Evolutionary conservation across 306 rosid species (phyloP).

Genomic region (Amphicarpaea edgeworthii): DNA sequence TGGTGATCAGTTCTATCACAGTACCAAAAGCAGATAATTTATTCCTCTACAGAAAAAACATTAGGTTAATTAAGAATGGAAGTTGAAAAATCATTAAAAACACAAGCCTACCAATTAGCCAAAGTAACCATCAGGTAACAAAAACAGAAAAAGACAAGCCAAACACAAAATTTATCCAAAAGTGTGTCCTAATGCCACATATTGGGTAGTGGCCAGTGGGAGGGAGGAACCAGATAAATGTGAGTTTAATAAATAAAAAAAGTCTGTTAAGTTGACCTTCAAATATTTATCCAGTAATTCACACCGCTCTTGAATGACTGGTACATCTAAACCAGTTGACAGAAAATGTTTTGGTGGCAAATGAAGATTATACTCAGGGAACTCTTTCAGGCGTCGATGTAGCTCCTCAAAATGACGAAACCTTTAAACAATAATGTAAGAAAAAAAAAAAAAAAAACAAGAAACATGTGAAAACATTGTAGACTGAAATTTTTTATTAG

Average conservation of each 20-base stretch:
- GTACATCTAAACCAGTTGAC: constrained; percentile 89
- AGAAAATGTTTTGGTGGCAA: constrained; percentile 98
- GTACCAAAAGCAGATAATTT: constrained; percentile 32
- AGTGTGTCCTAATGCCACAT: constrained; percentile 12
- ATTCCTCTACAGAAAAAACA: constrained; percentile 11
- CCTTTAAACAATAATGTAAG: constrained; percentile 52
- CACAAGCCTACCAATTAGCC: constrained; percentile 32
- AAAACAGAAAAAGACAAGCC: constrained; percentile 21
- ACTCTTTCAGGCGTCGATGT: constrained; percentile 92
- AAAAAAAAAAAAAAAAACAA: background rate
- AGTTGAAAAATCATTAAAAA: constrained; percentile 36
- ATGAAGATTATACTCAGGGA: constrained; percentile 88
- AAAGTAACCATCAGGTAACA: constrained; percentile 31
- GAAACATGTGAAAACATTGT: constrained; percentile 25
- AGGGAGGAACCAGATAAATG: constrained; percentile 29
- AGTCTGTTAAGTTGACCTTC: constrained; percentile 64
- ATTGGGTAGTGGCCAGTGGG: constrained; percentile 31
- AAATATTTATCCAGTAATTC: constrained; percentile 80
- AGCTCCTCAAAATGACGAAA: constrained; percentile 99
- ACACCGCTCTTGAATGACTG: constrained; percentile 89
- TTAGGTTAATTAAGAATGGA: background rate
- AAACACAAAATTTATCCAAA: constrained; percentile 24
- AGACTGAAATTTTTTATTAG: constrained; percentile 26
- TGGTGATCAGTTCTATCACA: constrained; percentile 23
- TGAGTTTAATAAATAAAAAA: constrained; percentile 33